Percentiles rank a stretch among this genome's conserved stretches.
These are phyloP conservation scores for Andrographis paniculata DNA, from an alignment of 305 asterid species.

Conservation along the genomic window DNA sequence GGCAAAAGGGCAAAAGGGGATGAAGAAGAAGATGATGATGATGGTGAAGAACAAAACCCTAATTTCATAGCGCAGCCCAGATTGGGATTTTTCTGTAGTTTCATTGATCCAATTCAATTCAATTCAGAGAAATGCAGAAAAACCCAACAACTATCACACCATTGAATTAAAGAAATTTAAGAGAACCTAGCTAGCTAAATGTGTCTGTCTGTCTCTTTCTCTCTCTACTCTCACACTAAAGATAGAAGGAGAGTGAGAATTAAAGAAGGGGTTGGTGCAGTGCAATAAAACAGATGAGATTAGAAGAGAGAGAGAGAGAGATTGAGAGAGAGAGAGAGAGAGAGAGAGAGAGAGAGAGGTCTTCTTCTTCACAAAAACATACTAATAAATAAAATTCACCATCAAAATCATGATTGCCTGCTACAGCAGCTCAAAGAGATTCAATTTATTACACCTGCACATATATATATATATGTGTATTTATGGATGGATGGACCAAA, in stretches of 20 bases:
- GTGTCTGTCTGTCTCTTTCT: neutral
- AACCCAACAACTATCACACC: conserved; percentile 13
- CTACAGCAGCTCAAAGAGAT: conserved; percentile 5
- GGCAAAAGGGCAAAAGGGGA: neutral
- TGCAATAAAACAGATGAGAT: conserved; percentile 32
- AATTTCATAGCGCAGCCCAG: conserved; percentile 29
- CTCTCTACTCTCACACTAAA: neutral
- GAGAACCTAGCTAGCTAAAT: too few species aligned
- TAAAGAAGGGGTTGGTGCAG: conserved; percentile 34
- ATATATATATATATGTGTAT: neutral
- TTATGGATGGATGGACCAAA: neutral
- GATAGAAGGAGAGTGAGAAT: conserved; percentile 4
- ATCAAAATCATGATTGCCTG: conserved; percentile 48
- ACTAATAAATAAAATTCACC: conserved; percentile 20
- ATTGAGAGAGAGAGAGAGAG: too few species aligned
- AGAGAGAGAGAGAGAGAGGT: too few species aligned
- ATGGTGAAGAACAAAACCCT: conserved; percentile 3
- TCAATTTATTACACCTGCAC: too few species aligned
- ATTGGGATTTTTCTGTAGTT: too few species aligned
- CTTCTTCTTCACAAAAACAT: conserved; percentile 25
- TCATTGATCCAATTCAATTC: conserved; percentile 69
- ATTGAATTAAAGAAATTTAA: conserved; percentile 19
- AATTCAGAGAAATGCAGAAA: conserved; percentile 22
- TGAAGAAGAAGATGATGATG: neutral
- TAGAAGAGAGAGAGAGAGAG: too few species aligned